Conservation (phyloP, 164 flowering plant genomes). For the Brasenia schreberi region DNA sequence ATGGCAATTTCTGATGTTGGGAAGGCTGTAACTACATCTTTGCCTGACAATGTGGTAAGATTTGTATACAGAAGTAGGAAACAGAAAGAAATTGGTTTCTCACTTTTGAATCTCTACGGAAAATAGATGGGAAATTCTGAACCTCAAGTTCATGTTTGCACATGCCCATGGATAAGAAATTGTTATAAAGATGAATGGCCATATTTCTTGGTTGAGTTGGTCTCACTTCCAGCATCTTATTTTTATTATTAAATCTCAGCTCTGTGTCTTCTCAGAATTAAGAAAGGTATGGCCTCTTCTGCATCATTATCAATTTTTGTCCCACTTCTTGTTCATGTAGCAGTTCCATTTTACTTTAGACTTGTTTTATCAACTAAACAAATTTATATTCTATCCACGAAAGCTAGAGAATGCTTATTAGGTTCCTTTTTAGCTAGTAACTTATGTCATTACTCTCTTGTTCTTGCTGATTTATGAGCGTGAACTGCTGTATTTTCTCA, state of each 20-base stretch:
- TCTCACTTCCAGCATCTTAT: background rate
- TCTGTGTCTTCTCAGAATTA: too few species aligned
- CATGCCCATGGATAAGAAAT: too few species aligned
- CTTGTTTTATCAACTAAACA: too few species aligned
- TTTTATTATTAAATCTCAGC: too few species aligned
- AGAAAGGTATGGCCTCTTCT: too few species aligned
- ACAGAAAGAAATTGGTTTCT: background rate
- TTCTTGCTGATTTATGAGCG: background rate
- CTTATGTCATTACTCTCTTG: background rate
- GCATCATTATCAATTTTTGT: too few species aligned
- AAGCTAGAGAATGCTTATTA: too few species aligned
- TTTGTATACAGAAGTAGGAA: background rate
- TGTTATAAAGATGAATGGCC: background rate
- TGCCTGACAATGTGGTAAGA: constrained; percentile 93
- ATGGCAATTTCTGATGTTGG: constrained; percentile 89
- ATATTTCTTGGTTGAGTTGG: background rate
- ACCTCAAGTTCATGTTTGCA: background rate
- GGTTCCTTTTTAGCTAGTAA: too few species aligned
- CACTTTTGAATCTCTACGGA: background rate
- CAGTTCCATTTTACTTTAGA: too few species aligned
- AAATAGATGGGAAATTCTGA: background rate
- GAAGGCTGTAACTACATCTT: constrained; percentile 81
- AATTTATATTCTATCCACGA: too few species aligned
- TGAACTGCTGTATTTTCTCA: background rate
- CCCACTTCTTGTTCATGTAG: too few species aligned